Conservation (phyloP, 345 rosid genomes). For the Gynandropsis gynandra region DNA sequence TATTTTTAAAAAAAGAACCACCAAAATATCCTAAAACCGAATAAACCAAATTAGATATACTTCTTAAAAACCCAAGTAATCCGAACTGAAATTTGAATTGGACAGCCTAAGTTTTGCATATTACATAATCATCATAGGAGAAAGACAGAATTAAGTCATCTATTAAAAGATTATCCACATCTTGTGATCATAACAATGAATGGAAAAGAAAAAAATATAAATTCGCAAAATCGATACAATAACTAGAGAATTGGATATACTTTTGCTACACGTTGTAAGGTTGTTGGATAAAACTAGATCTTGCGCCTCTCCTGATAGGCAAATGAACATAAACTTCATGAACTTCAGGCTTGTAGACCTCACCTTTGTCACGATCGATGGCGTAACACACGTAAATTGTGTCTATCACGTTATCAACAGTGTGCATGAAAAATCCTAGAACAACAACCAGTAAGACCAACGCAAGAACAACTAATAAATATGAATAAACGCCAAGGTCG, state of each 20-base stretch:
- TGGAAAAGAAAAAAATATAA: background rate
- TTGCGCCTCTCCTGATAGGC: constrained; percentile 57
- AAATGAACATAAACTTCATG: constrained; percentile 78
- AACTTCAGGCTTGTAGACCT: constrained; percentile 73
- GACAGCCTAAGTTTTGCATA: no score
- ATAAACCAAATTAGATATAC: no score
- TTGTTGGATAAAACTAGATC: constrained; percentile 30
- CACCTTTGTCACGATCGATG: constrained; percentile 73
- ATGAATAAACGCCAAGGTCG: constrained; percentile 49
- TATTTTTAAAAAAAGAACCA: no score
- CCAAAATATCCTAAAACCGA: no score
- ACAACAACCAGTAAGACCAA: constrained; percentile 51
- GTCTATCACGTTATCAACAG: constrained; percentile 76
- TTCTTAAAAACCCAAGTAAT: no score
- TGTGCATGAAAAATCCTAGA: constrained; percentile 62
- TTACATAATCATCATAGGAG: no score
- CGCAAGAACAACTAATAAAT: constrained; percentile 50
- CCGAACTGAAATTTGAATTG: no score
- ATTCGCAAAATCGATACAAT: constrained; percentile 10
- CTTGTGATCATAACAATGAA: constrained; percentile 8
- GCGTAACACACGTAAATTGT: constrained; percentile 77
- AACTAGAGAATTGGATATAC: constrained; percentile 3
- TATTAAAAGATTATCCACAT: no score
- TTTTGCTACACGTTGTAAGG: constrained; percentile 35
- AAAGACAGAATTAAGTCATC: no score